A percentile compares a stretch with the other conserved stretches of the same genome.
Conservation (phyloP, 305 asterid genomes). For the Solanum hybrid region DNA sequence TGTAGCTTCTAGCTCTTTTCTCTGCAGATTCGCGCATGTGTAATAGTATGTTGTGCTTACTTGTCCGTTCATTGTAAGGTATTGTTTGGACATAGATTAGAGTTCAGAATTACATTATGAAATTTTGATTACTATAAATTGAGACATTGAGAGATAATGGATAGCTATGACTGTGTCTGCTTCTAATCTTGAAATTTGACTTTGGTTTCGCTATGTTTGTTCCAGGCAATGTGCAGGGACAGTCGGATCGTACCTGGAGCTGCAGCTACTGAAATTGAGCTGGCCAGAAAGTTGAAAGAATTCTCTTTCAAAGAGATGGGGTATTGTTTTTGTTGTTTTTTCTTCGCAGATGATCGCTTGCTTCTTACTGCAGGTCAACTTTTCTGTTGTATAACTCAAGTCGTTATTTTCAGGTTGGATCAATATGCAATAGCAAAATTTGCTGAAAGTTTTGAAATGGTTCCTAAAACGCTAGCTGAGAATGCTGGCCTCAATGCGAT, state of each 20-base stretch:
- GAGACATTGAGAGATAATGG: not conserved
- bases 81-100: not conserved
- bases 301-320: constrained; percentile 91
- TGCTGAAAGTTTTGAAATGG: constrained; percentile 94
- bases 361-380: not conserved
- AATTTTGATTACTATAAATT: not conserved
- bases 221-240: constrained; percentile 97
- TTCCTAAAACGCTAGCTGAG: constrained; percentile 85
- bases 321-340: constrained; percentile 25
- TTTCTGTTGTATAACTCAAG: not conserved
- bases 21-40: not conserved
- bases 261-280: constrained; percentile 94
- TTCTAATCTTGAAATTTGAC: constrained; percentile 8
- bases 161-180: not conserved
- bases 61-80: not conserved
- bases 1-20: constrained; percentile 3
- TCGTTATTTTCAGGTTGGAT: constrained; percentile 56
- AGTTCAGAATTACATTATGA: not conserved
- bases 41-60: not conserved
- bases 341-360: not conserved
- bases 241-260: constrained; percentile 92
- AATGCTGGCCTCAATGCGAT: constrained; percentile 97
- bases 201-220: constrained; percentile 2
- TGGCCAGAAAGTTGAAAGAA: constrained; percentile 83
- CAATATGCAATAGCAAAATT: constrained; percentile 92